phyloP scores from a whole-genome alignment of 495 filamentous ascomycete genomes.

The Aspergillus olivimuriae region DNA sequence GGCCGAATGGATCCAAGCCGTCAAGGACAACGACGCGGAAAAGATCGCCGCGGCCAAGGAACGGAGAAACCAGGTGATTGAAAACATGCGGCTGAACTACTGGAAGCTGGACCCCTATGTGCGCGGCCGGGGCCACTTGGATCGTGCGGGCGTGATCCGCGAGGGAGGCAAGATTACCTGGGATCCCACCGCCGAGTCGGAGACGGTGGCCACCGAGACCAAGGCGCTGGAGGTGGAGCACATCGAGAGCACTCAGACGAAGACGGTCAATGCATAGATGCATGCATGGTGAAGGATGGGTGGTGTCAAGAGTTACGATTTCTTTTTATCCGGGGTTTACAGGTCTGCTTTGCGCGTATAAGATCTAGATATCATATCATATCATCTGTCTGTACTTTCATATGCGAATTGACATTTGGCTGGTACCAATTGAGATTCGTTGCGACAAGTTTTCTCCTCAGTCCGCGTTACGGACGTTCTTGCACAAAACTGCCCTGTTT shows the following conservation, averaged over 20 bases:
- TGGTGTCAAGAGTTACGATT: no score
- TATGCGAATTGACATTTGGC: no score
- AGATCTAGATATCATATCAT: no score
- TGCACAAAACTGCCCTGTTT: no score
- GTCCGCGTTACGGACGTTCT: no score
- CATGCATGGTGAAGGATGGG: no score
- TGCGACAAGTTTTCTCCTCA: no score
- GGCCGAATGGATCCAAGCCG: conserved; percentile 55
- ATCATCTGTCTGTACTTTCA: no score
- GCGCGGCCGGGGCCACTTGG: conserved; percentile 63
- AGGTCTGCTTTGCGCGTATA: no score
- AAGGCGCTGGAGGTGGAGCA: conserved; percentile 26
- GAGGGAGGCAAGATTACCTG: conserved; percentile 58
- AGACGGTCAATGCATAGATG: conserved; percentile 7
- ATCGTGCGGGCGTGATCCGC: conserved; percentile 61
- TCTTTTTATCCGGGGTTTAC: no score
- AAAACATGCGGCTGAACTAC: conserved; percentile 64
- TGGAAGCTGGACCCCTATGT: conserved; percentile 75
- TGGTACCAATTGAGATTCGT: no score
- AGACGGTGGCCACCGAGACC: conserved; percentile 10
- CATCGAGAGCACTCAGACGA: conserved; percentile 16
- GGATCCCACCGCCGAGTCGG: conserved; percentile 40
- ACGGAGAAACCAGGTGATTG: conserved; percentile 54
- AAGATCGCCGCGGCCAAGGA: conserved; percentile 37
- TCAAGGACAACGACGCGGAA: conserved; percentile 29